A percentile compares a stretch with the other conserved stretches of the same genome.
These are phyloP conservation scores for Waltiozyma solani DNA, from an alignment of 1,139 yeast species.

Conservation along the genomic window DNA sequence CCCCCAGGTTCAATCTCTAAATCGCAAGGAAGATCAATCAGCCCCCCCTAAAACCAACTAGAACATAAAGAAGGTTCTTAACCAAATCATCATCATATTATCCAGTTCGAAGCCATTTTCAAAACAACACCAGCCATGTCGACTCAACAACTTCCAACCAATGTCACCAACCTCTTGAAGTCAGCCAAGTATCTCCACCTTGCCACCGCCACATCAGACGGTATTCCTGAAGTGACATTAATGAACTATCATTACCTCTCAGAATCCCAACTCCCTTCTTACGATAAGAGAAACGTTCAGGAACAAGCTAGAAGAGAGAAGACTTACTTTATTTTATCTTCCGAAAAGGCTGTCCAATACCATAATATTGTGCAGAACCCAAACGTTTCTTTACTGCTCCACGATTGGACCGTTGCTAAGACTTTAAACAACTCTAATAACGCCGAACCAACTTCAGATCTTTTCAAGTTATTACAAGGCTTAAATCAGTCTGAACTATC, in stretches of 20 bases:
- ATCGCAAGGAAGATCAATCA: too few relatives aligned
- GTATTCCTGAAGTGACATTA: conserved; percentile 73
- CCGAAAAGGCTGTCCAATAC: conserved; percentile 71
- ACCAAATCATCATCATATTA: too few relatives aligned
- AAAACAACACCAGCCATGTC: not conserved
- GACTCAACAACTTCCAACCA: conserved; percentile 29
- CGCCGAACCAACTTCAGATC: conserved; percentile 11
- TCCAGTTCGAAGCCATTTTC: not conserved
- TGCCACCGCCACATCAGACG: conserved; percentile 57
- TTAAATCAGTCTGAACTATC: conserved; percentile 70
- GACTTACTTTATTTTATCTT: conserved; percentile 37
- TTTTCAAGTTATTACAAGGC: conserved; percentile 56
- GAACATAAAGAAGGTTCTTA: too few relatives aligned
- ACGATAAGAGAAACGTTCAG: conserved; percentile 11
- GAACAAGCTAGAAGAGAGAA: conserved; percentile 1
- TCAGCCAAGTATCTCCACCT: conserved; percentile 66
- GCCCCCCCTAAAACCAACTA: too few relatives aligned
- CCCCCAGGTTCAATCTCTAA: too few relatives aligned
- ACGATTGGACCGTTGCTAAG: conserved; percentile 74
- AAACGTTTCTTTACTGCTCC: conserved; percentile 68
- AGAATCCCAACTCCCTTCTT: conserved; percentile 25
- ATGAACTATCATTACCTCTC: conserved; percentile 75
- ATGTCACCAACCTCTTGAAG: conserved; percentile 43
- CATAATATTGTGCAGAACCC: conserved; percentile 58
- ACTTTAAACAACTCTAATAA: conserved; percentile 19